Percentiles rank a stretch among this genome's conserved stretches.
Evolutionary conservation across 2,329 filamentous ascomycete species (phyloP).

Genomic region (Colletotrichum somersetense): DNA sequence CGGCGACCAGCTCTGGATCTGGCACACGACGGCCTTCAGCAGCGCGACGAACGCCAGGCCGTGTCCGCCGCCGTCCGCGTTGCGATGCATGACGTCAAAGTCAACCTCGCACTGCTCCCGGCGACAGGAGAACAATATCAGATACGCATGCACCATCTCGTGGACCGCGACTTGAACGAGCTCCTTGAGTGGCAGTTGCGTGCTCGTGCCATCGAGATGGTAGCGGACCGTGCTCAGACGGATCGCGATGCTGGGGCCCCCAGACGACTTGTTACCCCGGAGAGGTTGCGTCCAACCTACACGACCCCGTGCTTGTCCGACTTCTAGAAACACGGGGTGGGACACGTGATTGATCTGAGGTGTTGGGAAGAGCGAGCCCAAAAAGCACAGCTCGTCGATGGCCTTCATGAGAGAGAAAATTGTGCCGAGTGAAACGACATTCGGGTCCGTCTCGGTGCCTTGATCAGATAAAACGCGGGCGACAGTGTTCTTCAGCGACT

Average conservation of each 20-base stretch:
- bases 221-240: slow-evolving; percentile 39
- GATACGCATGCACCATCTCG: slow-evolving; percentile 43
- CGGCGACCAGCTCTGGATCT: slow-evolving; percentile 33
- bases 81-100: slow-evolving; percentile 34
- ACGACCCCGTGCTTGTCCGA: slow-evolving; percentile 32
- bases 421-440: slow-evolving; percentile 11
- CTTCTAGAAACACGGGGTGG: slow-evolving; percentile 31
- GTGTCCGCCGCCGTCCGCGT: slow-evolving; percentile 28
- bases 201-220: slow-evolving; percentile 11
- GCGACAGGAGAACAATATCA: slow-evolving; percentile 34
- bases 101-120: slow-evolving; percentile 27
- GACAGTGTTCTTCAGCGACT: slow-evolving; percentile 20
- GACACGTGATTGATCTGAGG: slow-evolving; percentile 33
- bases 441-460: slow-evolving; percentile 22
- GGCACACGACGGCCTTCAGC: slow-evolving; percentile 29
- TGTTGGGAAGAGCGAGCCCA: slow-evolving; percentile 31
- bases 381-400: slow-evolving; percentile 34
- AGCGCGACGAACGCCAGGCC: slow-evolving; percentile 37
- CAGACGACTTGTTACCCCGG: slow-evolving; percentile 18
- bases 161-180: slow-evolving; percentile 50
- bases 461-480: slow-evolving; percentile 27
- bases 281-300: slow-evolving; percentile 38
- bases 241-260: slow-evolving; percentile 33
- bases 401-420: slow-evolving; percentile 36
- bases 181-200: slow-evolving; percentile 45